Conservation (phyloP, 257 asterid species). For the Fraxinus cuspidata region DNA sequence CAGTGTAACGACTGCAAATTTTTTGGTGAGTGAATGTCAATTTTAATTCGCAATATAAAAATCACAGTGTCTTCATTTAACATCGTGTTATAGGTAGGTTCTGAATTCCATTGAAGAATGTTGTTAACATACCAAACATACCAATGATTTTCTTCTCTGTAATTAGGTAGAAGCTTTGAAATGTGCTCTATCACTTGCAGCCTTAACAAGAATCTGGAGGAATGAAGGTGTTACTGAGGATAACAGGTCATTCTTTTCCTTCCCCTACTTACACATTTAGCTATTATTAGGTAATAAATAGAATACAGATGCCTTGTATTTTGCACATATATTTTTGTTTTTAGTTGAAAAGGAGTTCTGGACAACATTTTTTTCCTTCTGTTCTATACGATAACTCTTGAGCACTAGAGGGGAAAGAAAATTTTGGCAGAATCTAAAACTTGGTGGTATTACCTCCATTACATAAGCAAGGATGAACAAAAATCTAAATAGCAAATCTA, state of each 20-base stretch:
- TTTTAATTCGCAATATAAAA: not conserved
- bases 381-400: not conserved
- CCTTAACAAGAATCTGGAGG: slow-evolving; percentile 84
- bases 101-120: slow-evolving; percentile 21
- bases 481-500: not conserved
- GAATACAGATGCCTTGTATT: not conserved
- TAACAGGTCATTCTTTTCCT: slow-evolving; percentile 60
- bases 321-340: slow-evolving; percentile 5
- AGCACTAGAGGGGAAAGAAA: not conserved
- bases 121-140: slow-evolving; percentile 29
- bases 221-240: slow-evolving; percentile 88
- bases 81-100: not conserved
- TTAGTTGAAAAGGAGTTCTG: slow-evolving; percentile 9
- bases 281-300: slow-evolving; percentile 14
- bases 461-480: not conserved
- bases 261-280: slow-evolving; percentile 12
- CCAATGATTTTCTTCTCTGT: slow-evolving; percentile 23
- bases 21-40: slow-evolving; percentile 71
- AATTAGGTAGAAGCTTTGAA: slow-evolving; percentile 92
- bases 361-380: not conserved
- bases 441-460: not conserved
- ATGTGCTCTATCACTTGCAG: slow-evolving; percentile 86
- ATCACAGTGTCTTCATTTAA: slow-evolving; percentile 2
- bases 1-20: slow-evolving; percentile 97
- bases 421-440: not conserved